phyloP scores from a whole-genome alignment of 495 filamentous ascomycete genomes.

The Penicillium antarcticum region DNA sequence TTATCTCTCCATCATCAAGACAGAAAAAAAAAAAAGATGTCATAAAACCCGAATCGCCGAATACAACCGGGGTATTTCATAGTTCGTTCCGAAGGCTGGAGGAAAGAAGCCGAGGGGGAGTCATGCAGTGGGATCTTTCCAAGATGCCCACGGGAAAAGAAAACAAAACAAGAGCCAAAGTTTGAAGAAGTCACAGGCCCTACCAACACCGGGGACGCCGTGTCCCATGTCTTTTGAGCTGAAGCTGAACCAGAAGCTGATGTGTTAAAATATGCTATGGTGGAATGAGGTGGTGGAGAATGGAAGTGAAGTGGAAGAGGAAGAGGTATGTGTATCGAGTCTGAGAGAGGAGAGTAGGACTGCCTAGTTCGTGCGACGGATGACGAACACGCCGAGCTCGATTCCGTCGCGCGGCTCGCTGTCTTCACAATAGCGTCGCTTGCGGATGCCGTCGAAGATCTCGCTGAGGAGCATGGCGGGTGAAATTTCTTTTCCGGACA shows the following conservation, averaged over 20 bases:
- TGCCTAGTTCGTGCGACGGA: slow-evolving; percentile 46
- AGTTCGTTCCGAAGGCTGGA: slow-evolving; percentile 16
- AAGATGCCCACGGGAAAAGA: slow-evolving; percentile 13
- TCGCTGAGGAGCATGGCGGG: slow-evolving; percentile 57
- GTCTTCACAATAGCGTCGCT: slow-evolving; percentile 42
- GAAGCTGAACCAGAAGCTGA: slow-evolving; percentile 1
- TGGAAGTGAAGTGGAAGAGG: neutral
- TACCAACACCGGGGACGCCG: slow-evolving; percentile 21
- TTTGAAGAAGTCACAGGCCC: slow-evolving; percentile 2
- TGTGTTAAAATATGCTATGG: slow-evolving; percentile 21
- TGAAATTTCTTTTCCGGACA: slow-evolving; percentile 43
- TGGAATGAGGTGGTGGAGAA: slow-evolving; percentile 14
- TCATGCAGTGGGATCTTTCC: slow-evolving; percentile 14
- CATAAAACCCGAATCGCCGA: slow-evolving; percentile 28
- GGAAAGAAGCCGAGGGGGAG: slow-evolving; percentile 9
- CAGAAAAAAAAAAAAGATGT: slow-evolving; percentile 14
- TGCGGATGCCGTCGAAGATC: slow-evolving; percentile 60
- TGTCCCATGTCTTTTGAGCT: slow-evolving; percentile 21
- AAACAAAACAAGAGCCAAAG: no score
- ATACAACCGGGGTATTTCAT: slow-evolving; percentile 40
- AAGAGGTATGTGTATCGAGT: neutral
- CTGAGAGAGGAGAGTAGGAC: neutral
- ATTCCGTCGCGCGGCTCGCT: slow-evolving; percentile 47
- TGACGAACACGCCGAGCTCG: slow-evolving; percentile 63
- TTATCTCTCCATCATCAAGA: slow-evolving; percentile 20